phyloP scores from a whole-genome alignment of 163 green algal genomes.

The Chloromonas sp. region DNA sequence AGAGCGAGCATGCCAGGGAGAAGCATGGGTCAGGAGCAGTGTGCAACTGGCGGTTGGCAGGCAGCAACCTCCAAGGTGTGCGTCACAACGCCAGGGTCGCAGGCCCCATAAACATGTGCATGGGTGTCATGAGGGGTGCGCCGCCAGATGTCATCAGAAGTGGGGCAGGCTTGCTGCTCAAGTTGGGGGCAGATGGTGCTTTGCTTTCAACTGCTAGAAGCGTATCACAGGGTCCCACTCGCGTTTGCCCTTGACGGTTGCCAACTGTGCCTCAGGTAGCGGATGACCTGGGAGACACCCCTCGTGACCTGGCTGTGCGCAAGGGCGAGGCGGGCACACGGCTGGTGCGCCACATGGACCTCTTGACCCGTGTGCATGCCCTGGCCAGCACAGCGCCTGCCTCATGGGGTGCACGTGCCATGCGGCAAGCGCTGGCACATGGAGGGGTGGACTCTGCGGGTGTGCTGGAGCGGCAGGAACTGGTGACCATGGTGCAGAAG shows the following conservation, averaged over 20 bases:
- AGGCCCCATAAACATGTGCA: no score
- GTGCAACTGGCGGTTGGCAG: no score
- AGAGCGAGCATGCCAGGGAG: neutral
- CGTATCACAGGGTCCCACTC: no score
- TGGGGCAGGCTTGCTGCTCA: no score
- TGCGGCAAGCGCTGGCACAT: slow-evolving; percentile 16
- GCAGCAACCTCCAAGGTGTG: no score
- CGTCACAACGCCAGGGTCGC: no score
- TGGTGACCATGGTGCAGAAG: neutral
- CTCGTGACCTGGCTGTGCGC: slow-evolving; percentile 27
- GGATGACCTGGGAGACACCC: slow-evolving; percentile 35
- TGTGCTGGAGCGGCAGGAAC: slow-evolving; percentile 19
- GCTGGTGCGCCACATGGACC: slow-evolving; percentile 20
- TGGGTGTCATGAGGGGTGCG: no score
- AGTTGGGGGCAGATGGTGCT: no score
- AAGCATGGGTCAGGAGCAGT: no score
- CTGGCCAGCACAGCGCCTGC: neutral
- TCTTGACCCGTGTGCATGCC: slow-evolving; percentile 9
- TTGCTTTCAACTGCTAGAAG: no score
- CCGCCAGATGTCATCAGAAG: no score
- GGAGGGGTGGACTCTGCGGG: slow-evolving; percentile 5
- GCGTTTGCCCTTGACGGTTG: no score
- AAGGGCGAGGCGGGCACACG: neutral
- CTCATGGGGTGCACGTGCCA: slow-evolving; percentile 10
- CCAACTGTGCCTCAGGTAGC: slow-evolving; percentile 1